These are phyloP conservation scores for Tetracentron sinense DNA, from an alignment of 164 flowering plant species.

Conservation along the genomic window DNA sequence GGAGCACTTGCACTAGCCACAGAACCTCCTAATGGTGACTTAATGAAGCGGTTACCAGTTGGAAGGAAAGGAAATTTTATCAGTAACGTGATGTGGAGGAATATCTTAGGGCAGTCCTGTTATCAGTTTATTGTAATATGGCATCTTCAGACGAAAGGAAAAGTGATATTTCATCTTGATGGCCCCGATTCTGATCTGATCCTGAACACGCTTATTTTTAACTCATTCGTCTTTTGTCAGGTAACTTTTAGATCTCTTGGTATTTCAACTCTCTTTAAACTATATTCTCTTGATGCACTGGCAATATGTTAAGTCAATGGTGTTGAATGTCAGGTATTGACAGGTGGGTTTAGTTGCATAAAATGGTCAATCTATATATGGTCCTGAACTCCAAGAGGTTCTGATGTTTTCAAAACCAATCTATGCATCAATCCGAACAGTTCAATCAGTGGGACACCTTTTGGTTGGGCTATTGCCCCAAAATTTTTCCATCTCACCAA, in stretches of 20 bases:
- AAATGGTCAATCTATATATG: not conserved
- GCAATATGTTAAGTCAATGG: no score
- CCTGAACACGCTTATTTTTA: constrained; percentile 80
- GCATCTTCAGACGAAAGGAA: constrained; percentile 80
- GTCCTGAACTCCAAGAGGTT: not conserved
- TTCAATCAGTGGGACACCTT: not conserved
- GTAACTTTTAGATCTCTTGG: constrained; percentile 29
- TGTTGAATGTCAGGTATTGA: no score
- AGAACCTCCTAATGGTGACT: constrained; percentile 80
- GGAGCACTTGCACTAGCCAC: constrained; percentile 97
- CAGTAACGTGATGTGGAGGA: constrained; percentile 95
- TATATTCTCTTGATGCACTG: no score
- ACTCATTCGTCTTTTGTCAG: constrained; percentile 93
- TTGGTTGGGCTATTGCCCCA: not conserved
- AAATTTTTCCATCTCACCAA: no score
- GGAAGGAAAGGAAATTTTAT: constrained; percentile 92
- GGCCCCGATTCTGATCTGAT: constrained; percentile 64
- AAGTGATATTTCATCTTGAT: constrained; percentile 51
- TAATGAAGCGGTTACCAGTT: constrained; percentile 81
- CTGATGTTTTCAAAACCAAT: not conserved
- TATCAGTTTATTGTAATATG: constrained; percentile 80
- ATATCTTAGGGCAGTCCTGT: constrained; percentile 79
- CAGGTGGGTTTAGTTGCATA: not conserved
- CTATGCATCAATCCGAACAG: not conserved
- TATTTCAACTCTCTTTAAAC: not conserved